A percentile compares a stretch with the other conserved stretches of the same genome.
Conservation (phyloP, 2,329 filamentous ascomycete genomes). For the Aphanoascus verrucosus region DNA sequence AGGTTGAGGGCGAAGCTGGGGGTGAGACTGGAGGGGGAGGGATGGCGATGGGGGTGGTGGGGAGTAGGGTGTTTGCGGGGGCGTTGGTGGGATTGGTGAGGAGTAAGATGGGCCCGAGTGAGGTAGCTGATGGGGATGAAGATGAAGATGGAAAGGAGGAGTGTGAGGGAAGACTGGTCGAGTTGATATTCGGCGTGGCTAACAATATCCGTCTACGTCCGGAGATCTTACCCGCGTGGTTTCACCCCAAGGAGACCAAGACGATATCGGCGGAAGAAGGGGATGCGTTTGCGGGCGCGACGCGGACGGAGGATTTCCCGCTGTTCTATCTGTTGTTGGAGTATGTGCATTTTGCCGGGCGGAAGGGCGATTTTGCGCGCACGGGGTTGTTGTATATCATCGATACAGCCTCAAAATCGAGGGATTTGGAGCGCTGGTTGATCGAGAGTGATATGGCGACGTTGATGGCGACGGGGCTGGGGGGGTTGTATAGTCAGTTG, state of each 20-base stretch:
- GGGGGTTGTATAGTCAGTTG: constrained; percentile 61
- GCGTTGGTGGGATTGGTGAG: constrained; percentile 79
- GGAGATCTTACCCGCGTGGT: constrained; percentile 81
- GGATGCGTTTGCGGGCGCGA: constrained; percentile 67
- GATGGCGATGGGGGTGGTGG: too few species aligned
- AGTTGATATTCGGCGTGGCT: constrained; percentile 88
- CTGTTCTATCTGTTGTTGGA: constrained; percentile 92
- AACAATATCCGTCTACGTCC: constrained; percentile 91
- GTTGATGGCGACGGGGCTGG: constrained; percentile 89
- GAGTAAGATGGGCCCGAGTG: constrained; percentile 47
- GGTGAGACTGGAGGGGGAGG: too few species aligned
- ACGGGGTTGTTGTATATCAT: constrained; percentile 93
- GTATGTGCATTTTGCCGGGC: constrained; percentile 90
- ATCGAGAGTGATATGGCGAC: constrained; percentile 94
- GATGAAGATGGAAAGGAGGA: too few species aligned
- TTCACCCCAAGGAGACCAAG: constrained; percentile 52
- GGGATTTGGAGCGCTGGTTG: constrained; percentile 83
- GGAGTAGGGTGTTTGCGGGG: constrained; percentile 72
- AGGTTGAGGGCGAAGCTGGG: too few species aligned
- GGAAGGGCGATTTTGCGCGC: constrained; percentile 88
- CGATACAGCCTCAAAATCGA: constrained; percentile 76
- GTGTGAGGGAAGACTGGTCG: constrained; percentile 78
- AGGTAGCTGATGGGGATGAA: too few species aligned
- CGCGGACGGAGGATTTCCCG: constrained; percentile 85
- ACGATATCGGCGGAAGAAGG: constrained; percentile 31